phyloP scores from a whole-genome alignment of 345 rosid genomes.

The Aquilaria malaccensis region DNA sequence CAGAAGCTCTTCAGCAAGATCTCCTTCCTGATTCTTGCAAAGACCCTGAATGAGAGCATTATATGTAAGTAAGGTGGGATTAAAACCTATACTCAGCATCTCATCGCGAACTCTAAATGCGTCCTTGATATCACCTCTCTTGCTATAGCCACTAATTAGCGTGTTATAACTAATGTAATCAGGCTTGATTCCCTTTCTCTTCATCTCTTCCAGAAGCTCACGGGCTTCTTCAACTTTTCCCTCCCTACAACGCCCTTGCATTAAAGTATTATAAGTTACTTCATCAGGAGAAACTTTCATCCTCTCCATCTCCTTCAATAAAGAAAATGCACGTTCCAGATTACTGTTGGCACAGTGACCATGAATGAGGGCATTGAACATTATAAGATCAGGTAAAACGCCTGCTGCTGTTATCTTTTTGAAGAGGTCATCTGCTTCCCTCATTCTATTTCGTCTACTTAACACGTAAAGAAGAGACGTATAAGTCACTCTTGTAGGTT shows the following conservation, averaged over 20 bases:
- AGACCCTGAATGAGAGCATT: slow-evolving; percentile 80
- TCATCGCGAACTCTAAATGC: slow-evolving; percentile 76
- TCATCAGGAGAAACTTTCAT: slow-evolving; percentile 73
- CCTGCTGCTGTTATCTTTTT: slow-evolving; percentile 41
- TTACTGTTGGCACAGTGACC: slow-evolving; percentile 72
- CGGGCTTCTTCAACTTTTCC: slow-evolving; percentile 91
- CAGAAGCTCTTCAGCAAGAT: slow-evolving; percentile 65
- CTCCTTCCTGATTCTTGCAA: slow-evolving; percentile 65
- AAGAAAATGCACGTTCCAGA: slow-evolving; percentile 52
- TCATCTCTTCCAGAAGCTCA: slow-evolving; percentile 71
- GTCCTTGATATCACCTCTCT: slow-evolving; percentile 69
- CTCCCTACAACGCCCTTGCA: slow-evolving; percentile 76
- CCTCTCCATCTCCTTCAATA: slow-evolving; percentile 68
- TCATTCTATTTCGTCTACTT: slow-evolving; percentile 52
- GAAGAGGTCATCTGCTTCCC: slow-evolving; percentile 70
- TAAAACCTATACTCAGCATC: slow-evolving; percentile 79
- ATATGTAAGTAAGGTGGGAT: slow-evolving; percentile 78
- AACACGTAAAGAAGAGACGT: slow-evolving; percentile 72
- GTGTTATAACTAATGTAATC: slow-evolving; percentile 84
- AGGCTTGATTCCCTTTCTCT: slow-evolving; percentile 71
- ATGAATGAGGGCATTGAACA: slow-evolving; percentile 73
- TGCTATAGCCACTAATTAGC: slow-evolving; percentile 80
- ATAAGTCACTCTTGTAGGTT: slow-evolving; percentile 65
- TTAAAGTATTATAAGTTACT: slow-evolving; percentile 78
- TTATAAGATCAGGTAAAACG: slow-evolving; percentile 51